A percentile compares a stretch with the other conserved stretches of the same genome.
These are phyloP conservation scores for Spiromastix sp. DNA, from an alignment of 2,329 filamentous ascomycete genomes.

Conservation along the genomic window DNA sequence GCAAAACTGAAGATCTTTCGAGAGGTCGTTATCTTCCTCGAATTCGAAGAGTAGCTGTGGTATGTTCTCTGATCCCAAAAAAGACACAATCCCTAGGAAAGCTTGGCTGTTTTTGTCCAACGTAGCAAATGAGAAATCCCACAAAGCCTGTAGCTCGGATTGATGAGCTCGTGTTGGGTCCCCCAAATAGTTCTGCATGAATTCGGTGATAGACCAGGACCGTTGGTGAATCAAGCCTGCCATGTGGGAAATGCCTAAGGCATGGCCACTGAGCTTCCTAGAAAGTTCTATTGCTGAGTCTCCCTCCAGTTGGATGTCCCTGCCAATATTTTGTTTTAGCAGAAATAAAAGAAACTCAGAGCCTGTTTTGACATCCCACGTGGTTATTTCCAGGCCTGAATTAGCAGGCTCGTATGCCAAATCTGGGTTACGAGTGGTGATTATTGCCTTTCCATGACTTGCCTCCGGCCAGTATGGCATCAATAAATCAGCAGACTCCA, in stretches of 20 bases:
- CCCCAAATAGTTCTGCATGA: not conserved
- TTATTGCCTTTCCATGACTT: slow-evolving; percentile 6
- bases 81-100: not conserved
- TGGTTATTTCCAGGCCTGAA: slow-evolving; percentile 5
- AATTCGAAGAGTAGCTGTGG: slow-evolving; percentile 1
- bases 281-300: not conserved
- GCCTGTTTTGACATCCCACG: slow-evolving; percentile 7
- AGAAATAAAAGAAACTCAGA: slow-evolving; percentile 2
- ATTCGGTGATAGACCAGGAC: not conserved
- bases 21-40: not conserved
- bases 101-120: not conserved
- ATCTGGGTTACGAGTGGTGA: slow-evolving; percentile 11
- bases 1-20: slow-evolving; percentile 1
- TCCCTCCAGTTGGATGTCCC: not conserved
- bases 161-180: not conserved
- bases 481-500: slow-evolving; percentile 5
- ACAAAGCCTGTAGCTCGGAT: not conserved
- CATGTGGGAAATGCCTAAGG: slow-evolving; percentile 1
- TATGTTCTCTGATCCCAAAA: not conserved
- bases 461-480: slow-evolving; percentile 7
- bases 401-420: slow-evolving; percentile 7
- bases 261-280: slow-evolving; percentile 1
- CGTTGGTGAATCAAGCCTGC: slow-evolving; percentile 1
- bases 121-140: slow-evolving; percentile 1
- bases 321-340: not conserved